Evolutionary conservation across 176 grass and related monocot species (phyloP), one percentile per base, ranked within the genome.

Genomic region (Cymbopogon citratus): DNA sequence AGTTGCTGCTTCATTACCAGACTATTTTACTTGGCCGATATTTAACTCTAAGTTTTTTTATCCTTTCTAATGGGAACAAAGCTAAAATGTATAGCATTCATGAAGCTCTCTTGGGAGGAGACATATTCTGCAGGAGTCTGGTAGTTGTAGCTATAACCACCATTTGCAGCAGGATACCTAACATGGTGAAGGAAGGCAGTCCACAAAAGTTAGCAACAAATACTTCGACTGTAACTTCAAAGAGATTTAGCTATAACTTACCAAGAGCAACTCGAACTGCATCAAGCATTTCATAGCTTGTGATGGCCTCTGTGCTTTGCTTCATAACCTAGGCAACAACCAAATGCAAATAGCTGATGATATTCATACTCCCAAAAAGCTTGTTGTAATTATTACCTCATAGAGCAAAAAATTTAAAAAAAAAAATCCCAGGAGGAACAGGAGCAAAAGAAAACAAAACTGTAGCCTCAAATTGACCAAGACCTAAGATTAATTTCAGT

Each of bases 71-170:
- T 34, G 73, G 66, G 45, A 82, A 9, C 67, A 79, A 46, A 60
- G 2, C 36, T 74, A 66, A 24, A 28, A 52, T 43, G 13, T 36
- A 85, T 10, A 63, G 45, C 41, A 40, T 61, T 85, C 86, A 94
- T 79, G 90, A 90, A 44, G 78, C 86, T 87, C 88, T 90, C 84
- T 83, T 94, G 31, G 86, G 81, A 62, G 91, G 86, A 85, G 94
- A 97, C 94, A 97, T 94, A 64, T 97, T 97, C 56, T 91, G 90
- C 64, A 89, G 69, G 80, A 97, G 90, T n/a, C 84, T 77, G 5
- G 89, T 75, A 15, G 87, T 87, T 59, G 92, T 97, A 28, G 82
- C 85, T 36, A 97, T 89, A 29, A 97, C 84, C 44, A 92, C 70
- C 73, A 91, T 29, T 63, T 94, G 94, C 70, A 97, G 77, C 61